Conservation (phyloP, 345 rosid species). For the Rhodamnia rubescens region DNA sequence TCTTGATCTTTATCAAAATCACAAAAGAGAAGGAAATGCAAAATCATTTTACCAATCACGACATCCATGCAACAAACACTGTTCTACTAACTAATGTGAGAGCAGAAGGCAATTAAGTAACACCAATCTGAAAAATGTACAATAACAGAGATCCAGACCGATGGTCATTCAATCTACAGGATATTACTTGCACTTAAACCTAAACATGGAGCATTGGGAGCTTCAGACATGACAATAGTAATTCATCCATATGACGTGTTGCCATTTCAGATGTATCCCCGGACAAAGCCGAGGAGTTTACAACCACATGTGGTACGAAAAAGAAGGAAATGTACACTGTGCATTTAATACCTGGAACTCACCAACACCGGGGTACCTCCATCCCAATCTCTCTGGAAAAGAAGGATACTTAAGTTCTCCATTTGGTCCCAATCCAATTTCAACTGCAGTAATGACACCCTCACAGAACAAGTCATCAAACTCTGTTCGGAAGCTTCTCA, state of each 20-base stretch:
- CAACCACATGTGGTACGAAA: background rate
- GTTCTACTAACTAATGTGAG: background rate
- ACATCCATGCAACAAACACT: background rate
- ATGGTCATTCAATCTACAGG: background rate
- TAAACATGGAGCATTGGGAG: background rate
- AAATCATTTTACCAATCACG: background rate
- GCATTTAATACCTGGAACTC: conserved; percentile 87
- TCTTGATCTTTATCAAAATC: background rate
- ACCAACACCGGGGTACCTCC: conserved; percentile 96
- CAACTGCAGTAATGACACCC: conserved; percentile 59
- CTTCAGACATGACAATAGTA: background rate
- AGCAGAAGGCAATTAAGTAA: background rate
- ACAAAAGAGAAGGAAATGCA: background rate
- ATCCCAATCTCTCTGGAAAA: conserved; percentile 75
- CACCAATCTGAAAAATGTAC: background rate
- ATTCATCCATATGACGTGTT: background rate
- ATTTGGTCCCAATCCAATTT: conserved; percentile 87
- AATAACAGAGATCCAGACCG: background rate
- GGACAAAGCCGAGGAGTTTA: background rate
- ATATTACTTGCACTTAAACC: background rate
- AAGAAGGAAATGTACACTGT: background rate
- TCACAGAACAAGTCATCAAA: conserved; percentile 73
- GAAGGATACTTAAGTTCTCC: conserved; percentile 89
- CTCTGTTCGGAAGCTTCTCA: conserved; percentile 94
- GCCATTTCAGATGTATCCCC: background rate